Percentiles rank a stretch among this genome's conserved stretches.
phyloP scores from a whole-genome alignment of 495 filamentous ascomycete genomes.

The Thozetella sp. region DNA sequence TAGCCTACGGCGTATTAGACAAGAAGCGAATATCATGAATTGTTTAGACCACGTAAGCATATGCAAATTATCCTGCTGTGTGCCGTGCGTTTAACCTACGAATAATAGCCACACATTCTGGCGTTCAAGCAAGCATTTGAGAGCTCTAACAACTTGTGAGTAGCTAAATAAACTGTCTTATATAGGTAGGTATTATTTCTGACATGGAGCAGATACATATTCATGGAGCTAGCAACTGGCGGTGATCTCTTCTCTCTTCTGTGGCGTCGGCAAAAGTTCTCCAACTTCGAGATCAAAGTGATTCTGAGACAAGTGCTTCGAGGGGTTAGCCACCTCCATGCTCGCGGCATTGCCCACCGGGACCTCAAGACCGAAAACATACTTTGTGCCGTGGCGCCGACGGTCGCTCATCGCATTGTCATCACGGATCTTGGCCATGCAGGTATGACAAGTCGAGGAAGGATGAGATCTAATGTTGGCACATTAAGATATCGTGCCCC shows the following conservation, averaged over 20 bases:
- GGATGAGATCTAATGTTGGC: conserved; percentile 66
- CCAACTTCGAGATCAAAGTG: conserved; percentile 74
- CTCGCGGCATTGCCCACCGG: conserved; percentile 79
- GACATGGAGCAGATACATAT: conserved; percentile 54
- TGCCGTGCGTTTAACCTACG: too few relatives aligned
- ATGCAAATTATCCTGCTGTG: too few relatives aligned
- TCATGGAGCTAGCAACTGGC: conserved; percentile 67
- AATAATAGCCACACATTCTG: conserved; percentile 67
- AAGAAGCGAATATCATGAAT: conserved; percentile 60
- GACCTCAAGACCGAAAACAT: conserved; percentile 98
- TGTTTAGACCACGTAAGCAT: conserved; percentile 59
- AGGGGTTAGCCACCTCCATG: conserved; percentile 80
- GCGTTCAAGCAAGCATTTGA: conserved; percentile 53
- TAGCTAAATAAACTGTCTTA: too few relatives aligned
- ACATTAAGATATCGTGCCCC: conserved; percentile 71
- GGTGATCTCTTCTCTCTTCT: conserved; percentile 62
- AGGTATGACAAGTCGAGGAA: conserved; percentile 35
- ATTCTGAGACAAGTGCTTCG: conserved; percentile 82
- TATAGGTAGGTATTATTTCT: background rate
- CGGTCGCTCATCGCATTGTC: conserved; percentile 55
- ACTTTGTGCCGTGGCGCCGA: conserved; percentile 66
- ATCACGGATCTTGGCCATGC: conserved; percentile 77
- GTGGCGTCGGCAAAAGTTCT: conserved; percentile 45
- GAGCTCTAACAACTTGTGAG: conserved; percentile 53
- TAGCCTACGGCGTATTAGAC: conserved; percentile 25